A percentile compares a stretch with the other conserved stretches of the same genome.
phyloP scores from a whole-genome alignment of 106 monocot species.

The Acanthochlamys bracteata region DNA sequence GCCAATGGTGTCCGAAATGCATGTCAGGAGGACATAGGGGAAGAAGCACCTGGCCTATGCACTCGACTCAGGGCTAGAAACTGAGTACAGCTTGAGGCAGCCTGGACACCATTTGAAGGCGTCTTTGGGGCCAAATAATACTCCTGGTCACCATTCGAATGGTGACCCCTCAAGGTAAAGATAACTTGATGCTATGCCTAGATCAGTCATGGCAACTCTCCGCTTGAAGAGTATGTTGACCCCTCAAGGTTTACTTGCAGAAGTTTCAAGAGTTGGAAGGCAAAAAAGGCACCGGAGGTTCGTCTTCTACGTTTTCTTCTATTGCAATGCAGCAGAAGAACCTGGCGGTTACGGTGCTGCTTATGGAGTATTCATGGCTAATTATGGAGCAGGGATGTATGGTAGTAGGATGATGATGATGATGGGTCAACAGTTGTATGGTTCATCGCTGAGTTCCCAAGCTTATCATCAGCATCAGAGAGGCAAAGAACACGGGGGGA shows the following conservation, averaged over 20 bases:
- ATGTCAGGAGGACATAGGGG: no score
- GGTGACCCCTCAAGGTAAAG: no score
- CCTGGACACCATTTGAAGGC: no score
- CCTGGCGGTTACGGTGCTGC: constrained; percentile 1
- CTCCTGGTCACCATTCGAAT: no score
- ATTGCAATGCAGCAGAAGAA: not conserved
- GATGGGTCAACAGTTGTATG: constrained; percentile 32
- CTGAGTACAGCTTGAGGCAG: no score
- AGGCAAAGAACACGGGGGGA: not conserved
- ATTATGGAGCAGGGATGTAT: not conserved
- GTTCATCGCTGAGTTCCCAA: not conserved
- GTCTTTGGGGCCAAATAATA: no score
- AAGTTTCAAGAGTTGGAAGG: constrained; percentile 57
- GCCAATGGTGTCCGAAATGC: no score
- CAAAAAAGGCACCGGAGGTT: constrained; percentile 14
- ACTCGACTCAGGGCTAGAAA: no score
- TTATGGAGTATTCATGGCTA: not conserved
- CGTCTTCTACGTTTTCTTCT: not conserved
- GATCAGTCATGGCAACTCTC: constrained; percentile 73
- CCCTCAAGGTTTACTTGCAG: constrained; percentile 62
- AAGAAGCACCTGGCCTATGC: no score
- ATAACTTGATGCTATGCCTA: no score
- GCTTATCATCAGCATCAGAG: constrained; percentile 16
- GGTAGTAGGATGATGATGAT: constrained; percentile 16
- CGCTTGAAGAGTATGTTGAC: constrained; percentile 74